These are phyloP conservation scores for Dendrobium nobile DNA, from an alignment of 106 monocot species.

Conservation along the genomic window DNA sequence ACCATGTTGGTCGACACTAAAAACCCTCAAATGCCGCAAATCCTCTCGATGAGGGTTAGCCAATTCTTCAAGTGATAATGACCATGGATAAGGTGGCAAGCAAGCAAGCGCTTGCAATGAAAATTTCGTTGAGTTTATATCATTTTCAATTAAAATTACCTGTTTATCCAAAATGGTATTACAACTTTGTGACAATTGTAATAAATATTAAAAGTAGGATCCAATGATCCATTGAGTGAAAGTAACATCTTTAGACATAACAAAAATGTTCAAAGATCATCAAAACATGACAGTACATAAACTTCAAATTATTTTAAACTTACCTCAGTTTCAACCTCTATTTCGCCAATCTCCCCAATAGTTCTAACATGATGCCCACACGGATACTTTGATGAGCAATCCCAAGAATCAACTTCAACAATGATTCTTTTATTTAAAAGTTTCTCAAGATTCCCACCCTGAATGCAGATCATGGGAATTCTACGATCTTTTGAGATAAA, in stretches of 20 bases:
- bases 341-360: slow-evolving; percentile 92
- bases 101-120: slow-evolving; percentile 95
- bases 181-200: neutral
- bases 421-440: slow-evolving; percentile 95
- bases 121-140: slow-evolving; percentile 93
- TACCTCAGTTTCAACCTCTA: slow-evolving; percentile 93
- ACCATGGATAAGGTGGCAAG: slow-evolving; percentile 90
- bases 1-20: slow-evolving; percentile 99
- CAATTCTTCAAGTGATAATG: slow-evolving; percentile 69
- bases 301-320: slow-evolving; percentile 11
- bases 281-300: neutral
- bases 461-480: slow-evolving; percentile 93
- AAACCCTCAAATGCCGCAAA: slow-evolving; percentile 78
- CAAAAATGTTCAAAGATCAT: neutral
- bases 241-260: neutral
- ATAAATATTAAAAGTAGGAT: neutral
- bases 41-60: slow-evolving; percentile 76
- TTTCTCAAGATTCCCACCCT: slow-evolving; percentile 94
- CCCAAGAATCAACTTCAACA: slow-evolving; percentile 98
- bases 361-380: slow-evolving; percentile 97
- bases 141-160: slow-evolving; percentile 97
- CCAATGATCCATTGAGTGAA: neutral
- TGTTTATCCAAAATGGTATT: slow-evolving; percentile 25
- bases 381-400: slow-evolving; percentile 78
- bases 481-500: slow-evolving; percentile 93